These are phyloP conservation scores for Hyphopichia burtonii DNA, from an alignment of 1,139 yeast species.

Conservation along the genomic window DNA sequence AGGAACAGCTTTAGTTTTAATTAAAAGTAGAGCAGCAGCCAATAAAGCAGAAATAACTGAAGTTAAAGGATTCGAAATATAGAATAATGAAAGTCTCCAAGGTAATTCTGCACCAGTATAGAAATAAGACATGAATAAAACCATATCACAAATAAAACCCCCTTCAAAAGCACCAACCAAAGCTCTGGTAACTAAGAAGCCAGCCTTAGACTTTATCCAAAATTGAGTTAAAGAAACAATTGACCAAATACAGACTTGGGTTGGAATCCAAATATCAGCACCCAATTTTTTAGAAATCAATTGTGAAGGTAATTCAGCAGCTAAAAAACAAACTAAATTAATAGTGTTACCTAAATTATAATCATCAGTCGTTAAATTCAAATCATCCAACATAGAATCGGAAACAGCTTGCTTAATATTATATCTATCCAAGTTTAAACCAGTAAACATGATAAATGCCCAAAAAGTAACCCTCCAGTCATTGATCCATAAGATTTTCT, in stretches of 20 bases:
- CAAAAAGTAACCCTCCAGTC: constrained; percentile 32
- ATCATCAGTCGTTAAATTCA: constrained; percentile 27
- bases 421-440: constrained; percentile 31
- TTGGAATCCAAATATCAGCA: constrained; percentile 34
- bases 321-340: constrained; percentile 30
- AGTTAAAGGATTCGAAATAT: constrained; percentile 27
- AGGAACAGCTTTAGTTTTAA: constrained; percentile 10
- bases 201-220: constrained; percentile 16
- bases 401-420: constrained; percentile 30
- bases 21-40: constrained; percentile 30
- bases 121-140: constrained; percentile 32
- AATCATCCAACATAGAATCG: constrained; percentile 27
- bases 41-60: constrained; percentile 22
- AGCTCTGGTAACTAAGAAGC: constrained; percentile 25
- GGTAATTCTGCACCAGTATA: constrained; percentile 26
- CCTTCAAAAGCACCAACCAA: constrained; percentile 31
- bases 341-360: constrained; percentile 30
- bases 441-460: constrained; percentile 30
- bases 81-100: constrained; percentile 24
- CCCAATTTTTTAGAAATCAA: constrained; percentile 32
- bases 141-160: constrained; percentile 29
- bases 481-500: constrained; percentile 22
- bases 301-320: constrained; percentile 34
- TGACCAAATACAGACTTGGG: constrained; percentile 27
- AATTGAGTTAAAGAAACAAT: constrained; percentile 25